Evolutionary conservation across 2,329 filamentous ascomycete species (phyloP).

Genomic region (Tolypocladium album): DNA sequence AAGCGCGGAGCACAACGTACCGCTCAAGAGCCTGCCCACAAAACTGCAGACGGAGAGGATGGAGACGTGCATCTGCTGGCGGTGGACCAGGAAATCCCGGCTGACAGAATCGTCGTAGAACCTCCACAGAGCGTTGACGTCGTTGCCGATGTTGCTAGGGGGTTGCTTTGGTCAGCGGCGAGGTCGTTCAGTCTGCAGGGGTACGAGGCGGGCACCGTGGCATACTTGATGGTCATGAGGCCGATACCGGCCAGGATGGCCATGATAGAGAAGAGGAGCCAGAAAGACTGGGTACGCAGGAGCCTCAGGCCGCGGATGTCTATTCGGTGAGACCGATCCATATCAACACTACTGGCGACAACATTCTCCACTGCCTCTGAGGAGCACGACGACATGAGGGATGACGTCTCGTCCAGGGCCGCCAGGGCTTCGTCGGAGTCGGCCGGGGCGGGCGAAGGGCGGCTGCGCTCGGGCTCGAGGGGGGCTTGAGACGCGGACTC

Average conservation of each 20-base stretch:
- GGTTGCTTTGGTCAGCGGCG: not conserved
- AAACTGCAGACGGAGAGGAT: slow-evolving; percentile 88
- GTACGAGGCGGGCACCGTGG: slow-evolving; percentile 6
- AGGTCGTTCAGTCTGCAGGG: not conserved
- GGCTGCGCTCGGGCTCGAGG: not conserved
- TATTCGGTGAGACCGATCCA: slow-evolving; percentile 66
- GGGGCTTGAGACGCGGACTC: not conserved
- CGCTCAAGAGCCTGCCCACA: slow-evolving; percentile 65
- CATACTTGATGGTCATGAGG: slow-evolving; percentile 97
- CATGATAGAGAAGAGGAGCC: slow-evolving; percentile 82
- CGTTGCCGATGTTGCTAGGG: slow-evolving; percentile 83
- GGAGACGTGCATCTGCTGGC: slow-evolving; percentile 86
- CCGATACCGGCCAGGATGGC: slow-evolving; percentile 87
- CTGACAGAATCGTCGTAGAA: slow-evolving; percentile 66
- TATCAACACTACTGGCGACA: slow-evolving; percentile 53
- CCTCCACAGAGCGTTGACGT: slow-evolving; percentile 79
- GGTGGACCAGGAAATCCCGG: slow-evolving; percentile 64
- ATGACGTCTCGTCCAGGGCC: slow-evolving; percentile 64
- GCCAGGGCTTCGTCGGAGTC: slow-evolving; percentile 15
- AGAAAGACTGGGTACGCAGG: slow-evolving; percentile 67
- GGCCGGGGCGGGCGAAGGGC: not conserved
- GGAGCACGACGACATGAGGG: slow-evolving; percentile 61
- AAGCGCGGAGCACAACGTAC: slow-evolving; percentile 30
- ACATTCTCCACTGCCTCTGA: slow-evolving; percentile 40
- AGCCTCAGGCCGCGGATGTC: slow-evolving; percentile 82